Evolutionary conservation across 83 land plant genomes (phyloP), one percentile per base, ranked within the genome.

Genomic region (Thuja plicata): DNA sequence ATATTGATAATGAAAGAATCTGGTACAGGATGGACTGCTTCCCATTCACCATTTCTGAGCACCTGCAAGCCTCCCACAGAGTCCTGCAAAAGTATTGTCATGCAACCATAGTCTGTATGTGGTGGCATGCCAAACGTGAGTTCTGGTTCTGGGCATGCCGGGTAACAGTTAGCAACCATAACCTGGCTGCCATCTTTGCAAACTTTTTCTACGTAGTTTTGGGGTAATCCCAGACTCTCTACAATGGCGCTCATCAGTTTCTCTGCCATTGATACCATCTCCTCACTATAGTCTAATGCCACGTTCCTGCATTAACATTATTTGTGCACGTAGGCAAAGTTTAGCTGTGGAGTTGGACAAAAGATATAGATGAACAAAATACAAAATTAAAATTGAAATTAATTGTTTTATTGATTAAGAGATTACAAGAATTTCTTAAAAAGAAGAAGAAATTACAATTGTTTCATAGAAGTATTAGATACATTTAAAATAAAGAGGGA

Each of bases 141-240:
- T 10, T 89, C 89, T 13, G 94, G 94, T 66, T 92, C 90, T 19
- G 94, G 94, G 70, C 94, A 92, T 16, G 91, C 55, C 27, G 92
- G 94, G 32, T 88, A 91, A 81, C 86, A 92, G 41, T 92, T 92
- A 10, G 87, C 77, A 35, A 87, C 90, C 88, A 91, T 62, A 35
- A 91, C 79, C 77, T 92, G 92, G 48, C 55, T 73, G 37, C 90
- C 91, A 32, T 85, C 71, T 0, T 88, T 87, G 74, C 89, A 35
- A 2, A 87, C 89, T 1, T 91, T 52, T 19, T 73, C 77, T 73
- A 91, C 76, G 83, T 92, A 86, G 32, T 71, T 50, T 16, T 40
- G 46, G 35, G 46, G 73, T 87, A 94, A 10, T 24, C 94, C 94
- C 76, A 95, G 73, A 82, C 94, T 94, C 81, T 94, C 95, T 30